phyloP scores from a whole-genome alignment of 2,329 filamentous ascomycete genomes.

The Pseudogymnoascus sp. region DNA sequence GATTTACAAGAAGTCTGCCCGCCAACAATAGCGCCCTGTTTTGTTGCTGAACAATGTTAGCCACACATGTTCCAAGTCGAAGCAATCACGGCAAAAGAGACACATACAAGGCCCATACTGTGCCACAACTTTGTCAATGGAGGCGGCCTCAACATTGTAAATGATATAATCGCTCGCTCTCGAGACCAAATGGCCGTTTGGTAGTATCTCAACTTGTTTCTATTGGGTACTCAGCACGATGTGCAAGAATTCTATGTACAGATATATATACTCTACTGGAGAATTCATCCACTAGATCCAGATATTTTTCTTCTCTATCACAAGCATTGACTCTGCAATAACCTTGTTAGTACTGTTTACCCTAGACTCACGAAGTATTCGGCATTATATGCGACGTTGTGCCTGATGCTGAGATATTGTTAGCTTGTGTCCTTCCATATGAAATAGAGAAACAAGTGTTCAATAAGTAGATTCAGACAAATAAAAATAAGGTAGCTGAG shows the following conservation, averaged over 20 bases:
- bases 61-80: conserved; percentile 7
- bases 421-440: conserved; percentile 19
- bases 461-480: conserved; percentile 62
- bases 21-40: conserved; percentile 88
- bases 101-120: conserved; percentile 84
- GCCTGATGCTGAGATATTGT: conserved; percentile 13
- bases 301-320: conserved; percentile 83
- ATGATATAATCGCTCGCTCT: conserved; percentile 97
- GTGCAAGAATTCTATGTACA: conserved; percentile 30
- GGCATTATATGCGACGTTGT: conserved; percentile 14
- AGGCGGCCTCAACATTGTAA: conserved; percentile 93
- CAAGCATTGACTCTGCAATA: conserved; percentile 77
- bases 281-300: conserved; percentile 73
- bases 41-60: conserved; percentile 59
- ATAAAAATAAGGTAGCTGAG: conserved; percentile 93
- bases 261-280: conserved; percentile 67
- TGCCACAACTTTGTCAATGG: conserved; percentile 79
- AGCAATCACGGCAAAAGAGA: conserved; percentile 9
- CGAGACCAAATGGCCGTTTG: conserved; percentile 92
- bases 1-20: conserved; percentile 98
- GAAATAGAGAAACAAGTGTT: conserved; percentile 16
- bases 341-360: conserved; percentile 3
- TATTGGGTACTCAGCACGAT: conserved; percentile 39
- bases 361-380: conserved; percentile 5
- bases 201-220: conserved; percentile 79